Base-by-base conservation (phyloP, 108 stramenopile species). In the Epipyxis sp. region DNA sequence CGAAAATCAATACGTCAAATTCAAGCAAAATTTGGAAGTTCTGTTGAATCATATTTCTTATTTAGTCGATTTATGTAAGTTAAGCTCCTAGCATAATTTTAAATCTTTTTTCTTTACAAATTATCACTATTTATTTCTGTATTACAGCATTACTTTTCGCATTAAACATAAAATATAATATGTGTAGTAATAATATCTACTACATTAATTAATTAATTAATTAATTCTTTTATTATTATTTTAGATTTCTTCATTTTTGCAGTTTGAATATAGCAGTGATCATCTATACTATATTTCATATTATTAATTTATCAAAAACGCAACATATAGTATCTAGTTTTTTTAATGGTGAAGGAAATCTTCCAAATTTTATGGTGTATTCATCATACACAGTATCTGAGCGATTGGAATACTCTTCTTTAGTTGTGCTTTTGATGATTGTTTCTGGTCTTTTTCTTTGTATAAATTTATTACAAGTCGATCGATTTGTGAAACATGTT, bases 31-130 rank as follows among this genome's bases (percentile, higher is more conserved):
- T 65, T 65, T 65, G 61, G 61, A 10, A 35, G 34, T 29, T 3
- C 61, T 29, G 61, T 65, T 29, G 61, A 16, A 32, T 65, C 61
- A 6, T 65, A 65, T 65, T 65, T 65, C 35, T 35, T 65, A 35
- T 65, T 65, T 37, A 13, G 3, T 25, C 61, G 61, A 32, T 65
- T 35, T 65, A 6, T 65, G 13, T 35, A 32, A n/a, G n/a, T n/a
- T n/a, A n/a, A n/a, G n/a, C n/a, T n/a, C n/a, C n/a, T n/a, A n/a
- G n/a, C n/a, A n/a, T n/a, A n/a, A n/a, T n/a, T n/a, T n/a, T n/a
- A n/a, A n/a, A n/a, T n/a, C n/a, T n/a, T n/a, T n/a, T n/a, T n/a
- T n/a, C n/a, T n/a, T n/a, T n/a, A n/a, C n/a, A n/a, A n/a, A n/a
- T n/a, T n/a, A n/a, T n/a, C n/a, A n/a, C n/a, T n/a, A n/a, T n/a